Evolutionary conservation across 257 asterid species (phyloP), one percentile per base, ranked within the genome.

Genomic region (Datura wrightii): DNA sequence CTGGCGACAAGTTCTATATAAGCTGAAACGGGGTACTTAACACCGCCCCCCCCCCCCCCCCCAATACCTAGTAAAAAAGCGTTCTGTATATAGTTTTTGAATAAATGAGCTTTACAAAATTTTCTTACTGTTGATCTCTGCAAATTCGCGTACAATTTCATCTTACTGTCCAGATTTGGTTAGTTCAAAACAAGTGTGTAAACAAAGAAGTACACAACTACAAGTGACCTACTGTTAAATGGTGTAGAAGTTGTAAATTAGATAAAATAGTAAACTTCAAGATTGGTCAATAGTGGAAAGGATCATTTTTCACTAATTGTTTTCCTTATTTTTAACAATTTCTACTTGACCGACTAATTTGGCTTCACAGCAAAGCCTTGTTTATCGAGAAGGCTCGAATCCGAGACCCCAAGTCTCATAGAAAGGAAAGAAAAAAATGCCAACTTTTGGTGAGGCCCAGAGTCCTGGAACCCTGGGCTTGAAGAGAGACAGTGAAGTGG

Each of bases 41-140:
- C 39, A n/a, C 37, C n/a, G n/a, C n/a, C 36, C 8, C 37, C 42
- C 42, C 42, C 36, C 5, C 37, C 39, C 42, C 4, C 42, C n/a
- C 5, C 19, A 69, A n/a, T 54, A 71, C 72, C 37, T 46, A 71
- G 69, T 85, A 50, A 74, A 72, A 16, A 44, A n/a, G 82, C 14
- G 31, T 78, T 44, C 15, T 15, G 11, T 34, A 31, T 52, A 78
- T 10, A 6, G 62, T 0, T 76, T 50, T 76, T 52, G 48, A 78
- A 78, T 50, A 34, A 50, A 78, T 34, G 19, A 78, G 46, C 82
- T 52, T 31, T 34, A 31, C 14, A 44, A 44, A n/a, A 1, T 15
- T 42, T 18, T 70, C 36, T 18, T 6, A 69, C 31, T 69, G 3
- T 39, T 69, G 52, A 66, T 65, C 18, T 37, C 10, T 67, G 31